phyloP scores from a whole-genome alignment of 345 rosid genomes.

The Euclidium syriacum region DNA sequence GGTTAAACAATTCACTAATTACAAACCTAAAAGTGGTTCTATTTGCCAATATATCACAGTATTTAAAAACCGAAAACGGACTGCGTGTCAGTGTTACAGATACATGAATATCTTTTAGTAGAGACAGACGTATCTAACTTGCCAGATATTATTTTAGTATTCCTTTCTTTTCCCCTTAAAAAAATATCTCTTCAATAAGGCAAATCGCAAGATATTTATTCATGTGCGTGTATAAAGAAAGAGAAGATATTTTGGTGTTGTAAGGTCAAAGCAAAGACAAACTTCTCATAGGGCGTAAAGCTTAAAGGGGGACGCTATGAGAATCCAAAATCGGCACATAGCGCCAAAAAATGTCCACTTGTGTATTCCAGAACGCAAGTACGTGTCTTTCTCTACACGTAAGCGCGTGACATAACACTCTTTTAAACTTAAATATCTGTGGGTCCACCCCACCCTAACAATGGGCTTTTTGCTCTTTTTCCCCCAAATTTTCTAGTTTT shows the following conservation, averaged over 20 bases:
- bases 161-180: not conserved
- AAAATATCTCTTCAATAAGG: constrained; percentile 15
- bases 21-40: too few species aligned
- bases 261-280: not conserved
- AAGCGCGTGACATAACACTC: not conserved
- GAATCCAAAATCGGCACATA: not conserved
- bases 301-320: not conserved
- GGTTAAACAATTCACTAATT: too few species aligned
- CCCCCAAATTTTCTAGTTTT: not conserved
- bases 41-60: too few species aligned
- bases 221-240: not conserved
- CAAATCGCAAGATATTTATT: constrained; percentile 21
- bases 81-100: constrained; percentile 19
- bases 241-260: constrained; percentile 19
- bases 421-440: constrained; percentile 6
- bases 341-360: not conserved
- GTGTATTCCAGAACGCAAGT: not conserved
- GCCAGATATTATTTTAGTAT: constrained; percentile 6
- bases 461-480: constrained; percentile 11
- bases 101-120: not conserved
- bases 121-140: constrained; percentile 1
- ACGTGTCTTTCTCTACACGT: not conserved
- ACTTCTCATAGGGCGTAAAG: not conserved
- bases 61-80: too few species aligned
- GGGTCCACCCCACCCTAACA: not conserved